These are phyloP conservation scores for Linaria vulgaris DNA, from an alignment of 257 asterid species.

Conservation along the genomic window DNA sequence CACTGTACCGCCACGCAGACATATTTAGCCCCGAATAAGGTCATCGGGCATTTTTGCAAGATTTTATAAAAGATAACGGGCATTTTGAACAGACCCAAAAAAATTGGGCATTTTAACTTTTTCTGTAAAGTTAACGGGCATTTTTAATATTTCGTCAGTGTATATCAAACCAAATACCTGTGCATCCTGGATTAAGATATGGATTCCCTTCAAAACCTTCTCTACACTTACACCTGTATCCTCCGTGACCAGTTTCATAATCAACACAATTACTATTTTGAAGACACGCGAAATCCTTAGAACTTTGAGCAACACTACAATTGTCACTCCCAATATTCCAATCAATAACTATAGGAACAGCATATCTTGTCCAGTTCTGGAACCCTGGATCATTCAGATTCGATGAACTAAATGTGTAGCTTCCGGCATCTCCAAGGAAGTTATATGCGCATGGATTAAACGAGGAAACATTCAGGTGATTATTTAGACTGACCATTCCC, in stretches of 20 bases:
- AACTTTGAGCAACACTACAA: constrained; percentile 37
- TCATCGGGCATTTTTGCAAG: too few species aligned
- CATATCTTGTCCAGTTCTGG: constrained; percentile 18
- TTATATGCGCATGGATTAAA: constrained; percentile 41
- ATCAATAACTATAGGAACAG: constrained; percentile 53
- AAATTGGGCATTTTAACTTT: too few species aligned
- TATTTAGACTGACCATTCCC: neutral
- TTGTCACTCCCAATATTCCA: constrained; percentile 60
- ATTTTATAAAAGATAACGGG: too few species aligned
- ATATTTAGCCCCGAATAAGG: too few species aligned
- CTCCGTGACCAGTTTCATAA: constrained; percentile 41
- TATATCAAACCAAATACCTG: constrained; percentile 31
- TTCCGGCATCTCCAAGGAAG: constrained; percentile 38
- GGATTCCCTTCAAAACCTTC: constrained; percentile 66
- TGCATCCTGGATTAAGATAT: constrained; percentile 49
- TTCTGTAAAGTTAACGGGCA: too few species aligned
- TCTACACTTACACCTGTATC: constrained; percentile 52
- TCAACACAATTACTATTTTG: constrained; percentile 45
- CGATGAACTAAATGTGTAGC: constrained; percentile 18
- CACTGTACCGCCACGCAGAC: too few species aligned
- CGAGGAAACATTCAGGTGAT: constrained; percentile 8
- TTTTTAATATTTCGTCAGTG: too few species aligned
- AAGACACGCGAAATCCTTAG: constrained; percentile 31
- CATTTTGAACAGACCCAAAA: too few species aligned
- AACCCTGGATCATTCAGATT: constrained; percentile 28